Conservation (phyloP, 768 basidiomycete genomes). For the Phlegmacium glaucopus region DNA sequence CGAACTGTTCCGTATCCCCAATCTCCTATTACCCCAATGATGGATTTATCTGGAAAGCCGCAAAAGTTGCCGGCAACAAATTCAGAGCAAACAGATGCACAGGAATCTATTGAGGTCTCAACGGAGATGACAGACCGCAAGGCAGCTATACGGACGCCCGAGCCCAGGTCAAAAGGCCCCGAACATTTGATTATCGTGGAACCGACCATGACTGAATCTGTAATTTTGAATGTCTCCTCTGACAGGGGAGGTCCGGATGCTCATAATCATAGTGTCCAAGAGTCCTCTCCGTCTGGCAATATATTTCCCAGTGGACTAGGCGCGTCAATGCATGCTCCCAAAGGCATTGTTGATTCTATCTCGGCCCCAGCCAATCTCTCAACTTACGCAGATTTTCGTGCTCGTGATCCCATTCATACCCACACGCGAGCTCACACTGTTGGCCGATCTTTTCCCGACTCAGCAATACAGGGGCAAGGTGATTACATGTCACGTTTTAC, state of each 20-base stretch:
- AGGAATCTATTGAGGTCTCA: not conserved
- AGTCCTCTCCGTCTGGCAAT: constrained; percentile 5
- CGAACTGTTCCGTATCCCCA: constrained; percentile 12
- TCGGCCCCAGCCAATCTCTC: constrained; percentile 39
- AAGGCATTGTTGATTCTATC: constrained; percentile 33
- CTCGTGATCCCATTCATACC: constrained; percentile 29
- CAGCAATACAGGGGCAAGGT: constrained; percentile 13
- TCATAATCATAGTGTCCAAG: not conserved
- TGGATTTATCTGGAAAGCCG: constrained; percentile 20
- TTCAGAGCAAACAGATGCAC: not conserved
- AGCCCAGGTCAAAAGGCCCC: not conserved
- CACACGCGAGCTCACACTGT: constrained; percentile 60
- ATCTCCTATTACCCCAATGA: constrained; percentile 5
- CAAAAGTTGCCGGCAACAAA: not conserved
- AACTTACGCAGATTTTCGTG: constrained; percentile 20
- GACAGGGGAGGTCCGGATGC: constrained; percentile 2
- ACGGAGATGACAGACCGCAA: too few species aligned
- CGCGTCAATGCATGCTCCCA: constrained; percentile 61
- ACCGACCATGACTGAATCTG: not conserved
- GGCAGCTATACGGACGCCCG: too few species aligned
- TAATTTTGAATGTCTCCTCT: constrained; percentile 1
- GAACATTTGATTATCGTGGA: not conserved
- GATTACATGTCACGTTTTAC: constrained; percentile 29
- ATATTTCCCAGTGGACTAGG: constrained; percentile 15
- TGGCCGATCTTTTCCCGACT: constrained; percentile 30